Percentiles rank a stretch among this genome's conserved stretches.
phyloP scores from a whole-genome alignment of 2,329 filamentous ascomycete genomes.

The Colletotrichum destructivum region DNA sequence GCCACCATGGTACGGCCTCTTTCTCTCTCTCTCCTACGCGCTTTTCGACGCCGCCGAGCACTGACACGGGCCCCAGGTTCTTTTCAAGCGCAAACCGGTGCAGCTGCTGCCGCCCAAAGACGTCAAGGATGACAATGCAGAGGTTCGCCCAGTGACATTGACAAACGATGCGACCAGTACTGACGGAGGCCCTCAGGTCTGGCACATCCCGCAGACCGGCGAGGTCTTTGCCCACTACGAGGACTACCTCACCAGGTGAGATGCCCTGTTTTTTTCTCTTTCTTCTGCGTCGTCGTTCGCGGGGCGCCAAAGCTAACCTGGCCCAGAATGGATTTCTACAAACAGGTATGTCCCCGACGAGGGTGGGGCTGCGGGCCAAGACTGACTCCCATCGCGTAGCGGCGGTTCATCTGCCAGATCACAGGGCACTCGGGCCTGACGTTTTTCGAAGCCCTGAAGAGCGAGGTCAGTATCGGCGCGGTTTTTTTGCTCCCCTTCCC shows the following conservation, averaged over 20 bases:
- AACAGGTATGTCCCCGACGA: constrained; percentile 74
- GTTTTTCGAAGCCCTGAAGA: constrained; percentile 93
- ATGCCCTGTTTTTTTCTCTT: neutral
- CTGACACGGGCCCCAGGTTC: constrained; percentile 73
- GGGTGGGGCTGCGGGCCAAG: constrained; percentile 38
- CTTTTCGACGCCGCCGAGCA: constrained; percentile 22
- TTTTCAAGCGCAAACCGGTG: constrained; percentile 97
- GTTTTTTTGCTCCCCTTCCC: neutral
- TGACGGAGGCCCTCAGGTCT: constrained; percentile 74
- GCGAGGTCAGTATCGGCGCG: constrained; percentile 77
- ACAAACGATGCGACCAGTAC: constrained; percentile 40
- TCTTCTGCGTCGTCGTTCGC: neutral
- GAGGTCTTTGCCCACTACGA: constrained; percentile 94
- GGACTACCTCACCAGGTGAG: constrained; percentile 86
- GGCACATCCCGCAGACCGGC: constrained; percentile 90
- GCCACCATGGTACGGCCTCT: constrained; percentile 53
- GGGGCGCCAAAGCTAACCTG: constrained; percentile 49
- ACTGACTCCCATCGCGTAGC: constrained; percentile 62
- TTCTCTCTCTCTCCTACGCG: neutral
- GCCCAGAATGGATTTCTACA: constrained; percentile 90
- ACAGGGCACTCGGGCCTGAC: constrained; percentile 92
- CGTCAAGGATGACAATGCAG: constrained; percentile 84
- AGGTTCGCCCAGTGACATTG: constrained; percentile 70
- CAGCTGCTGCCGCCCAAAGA: constrained; percentile 81
- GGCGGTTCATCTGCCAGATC: constrained; percentile 94